Base-by-base conservation (phyloP, 2,329 filamentous ascomycete species). In the Ophiocordyceps camponoti-leonardi region DNA sequence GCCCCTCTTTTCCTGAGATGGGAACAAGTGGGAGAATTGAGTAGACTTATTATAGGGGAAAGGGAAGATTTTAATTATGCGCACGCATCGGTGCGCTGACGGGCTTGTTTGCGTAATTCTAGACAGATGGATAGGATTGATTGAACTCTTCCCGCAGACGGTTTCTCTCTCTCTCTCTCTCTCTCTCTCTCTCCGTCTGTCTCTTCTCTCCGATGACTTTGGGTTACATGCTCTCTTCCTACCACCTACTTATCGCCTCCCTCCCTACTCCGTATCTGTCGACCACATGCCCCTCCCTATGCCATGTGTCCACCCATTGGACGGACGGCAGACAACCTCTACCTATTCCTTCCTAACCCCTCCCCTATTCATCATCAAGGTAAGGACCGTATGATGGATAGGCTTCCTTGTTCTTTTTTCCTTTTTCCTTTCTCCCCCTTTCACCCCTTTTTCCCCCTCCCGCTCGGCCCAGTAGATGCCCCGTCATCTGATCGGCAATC, bases 141-240 rank as follows among this genome's bases (percentile, higher is more conserved):
- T n/a, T n/a, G 8, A 4, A 26, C 26, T 46, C 26, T 30, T 31
- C 18, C 26, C 47, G 50, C 26, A 48, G 54, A n/a, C 37, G 8
- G 8, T 8, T 12, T 41, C 13, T 13, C 20, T 41, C 20, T 41
- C 39, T 23, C 39, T 19, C 39, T 19, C 14, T 13, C n/a, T 20
- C 39, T 20, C 39, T 20, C n/a, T 20, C 31, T 16, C 31, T 14
- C 13, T 37, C 33, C 14, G 16, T 18, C 33, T 37, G 8, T n/a
- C 14, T 37, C n/a, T 37, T n/a, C 33, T 18, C 33, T 37, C 30
- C 13, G 35, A 11, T 37, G 16, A 37, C n/a, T 19, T 19, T 8
- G 7, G 35, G n/a, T n/a, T 39, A 18, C 35, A 39, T 19, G 35
- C 35, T 39, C 18, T 39, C 35, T 39, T n/a, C 33, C 13, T 39